phyloP scores from a whole-genome alignment of 257 asterid species.

The Capsicum rhomboideum region DNA sequence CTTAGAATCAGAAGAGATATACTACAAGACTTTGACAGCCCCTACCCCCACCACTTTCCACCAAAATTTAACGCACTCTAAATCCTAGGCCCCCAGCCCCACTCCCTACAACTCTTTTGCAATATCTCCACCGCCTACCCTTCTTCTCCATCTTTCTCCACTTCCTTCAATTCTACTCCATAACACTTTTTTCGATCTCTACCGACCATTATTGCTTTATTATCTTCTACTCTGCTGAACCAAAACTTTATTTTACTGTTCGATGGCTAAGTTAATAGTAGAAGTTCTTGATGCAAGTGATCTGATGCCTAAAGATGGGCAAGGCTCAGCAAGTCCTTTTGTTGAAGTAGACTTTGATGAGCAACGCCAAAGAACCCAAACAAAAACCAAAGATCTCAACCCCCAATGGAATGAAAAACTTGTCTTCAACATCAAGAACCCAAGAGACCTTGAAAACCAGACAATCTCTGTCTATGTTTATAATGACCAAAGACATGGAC shows the following conservation, averaged over 20 bases:
- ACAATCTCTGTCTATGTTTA: slow-evolving; percentile 51
- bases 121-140: slow-evolving; percentile 10
- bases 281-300: slow-evolving; percentile 77
- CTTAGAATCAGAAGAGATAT: neutral
- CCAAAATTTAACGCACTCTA: neutral
- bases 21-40: neutral
- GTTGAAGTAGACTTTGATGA: slow-evolving; percentile 69
- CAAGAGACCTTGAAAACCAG: slow-evolving; percentile 26
- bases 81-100: neutral
- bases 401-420: slow-evolving; percentile 83
- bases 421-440: slow-evolving; percentile 44
- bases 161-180: neutral
- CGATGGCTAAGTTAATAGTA: slow-evolving; percentile 62
- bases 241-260: neutral
- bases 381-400: slow-evolving; percentile 60
- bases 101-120: neutral
- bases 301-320: slow-evolving; percentile 91
- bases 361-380: slow-evolving; percentile 49
- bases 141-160: slow-evolving; percentile 9
- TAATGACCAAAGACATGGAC: slow-evolving; percentile 48
- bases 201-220: neutral
- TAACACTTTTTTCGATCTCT: neutral
- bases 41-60: slow-evolving; percentile 7
- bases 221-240: neutral
- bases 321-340: slow-evolving; percentile 77